A percentile compares a stretch with the other conserved stretches of the same genome.
Conservation (phyloP, 1,139 yeast species). For the Magnusiomyces magnusii region DNA sequence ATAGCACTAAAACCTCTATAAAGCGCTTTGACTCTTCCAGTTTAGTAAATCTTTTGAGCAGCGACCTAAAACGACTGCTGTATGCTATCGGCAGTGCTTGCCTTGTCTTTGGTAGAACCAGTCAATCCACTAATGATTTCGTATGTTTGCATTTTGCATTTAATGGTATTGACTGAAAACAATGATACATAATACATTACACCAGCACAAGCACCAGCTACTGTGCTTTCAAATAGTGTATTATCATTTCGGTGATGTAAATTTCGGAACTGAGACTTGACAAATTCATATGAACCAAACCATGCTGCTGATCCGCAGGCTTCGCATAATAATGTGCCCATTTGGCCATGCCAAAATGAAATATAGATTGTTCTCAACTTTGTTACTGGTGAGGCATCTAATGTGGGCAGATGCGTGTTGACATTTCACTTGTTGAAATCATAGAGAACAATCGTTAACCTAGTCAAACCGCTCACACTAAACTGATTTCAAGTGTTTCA, state of each 20-base stretch:
- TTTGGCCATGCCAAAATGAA: slow-evolving; percentile 80
- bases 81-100: not conserved
- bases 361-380: too few species aligned
- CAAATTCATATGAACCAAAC: slow-evolving; percentile 81
- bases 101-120: not conserved
- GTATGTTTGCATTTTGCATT: slow-evolving; percentile 77
- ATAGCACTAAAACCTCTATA: too few species aligned
- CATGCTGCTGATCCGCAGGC: slow-evolving; percentile 87
- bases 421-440: too few species aligned
- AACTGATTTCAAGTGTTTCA: too few species aligned
- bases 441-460: too few species aligned
- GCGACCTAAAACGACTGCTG: too few species aligned
- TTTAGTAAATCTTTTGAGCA: too few species aligned
- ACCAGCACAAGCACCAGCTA: slow-evolving; percentile 86
- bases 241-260: slow-evolving; percentile 21
- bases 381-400: too few species aligned
- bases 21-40: too few species aligned
- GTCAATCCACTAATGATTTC: too few species aligned
- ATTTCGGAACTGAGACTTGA: slow-evolving; percentile 37
- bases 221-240: slow-evolving; percentile 48
- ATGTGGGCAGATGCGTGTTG: too few species aligned
- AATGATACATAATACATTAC: slow-evolving; percentile 67
- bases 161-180: slow-evolving; percentile 87
- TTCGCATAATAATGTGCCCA: slow-evolving; percentile 75
- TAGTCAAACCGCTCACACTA: too few species aligned